A percentile compares a stretch with the other conserved stretches of the same genome.
These are phyloP conservation scores for Exserohilum turcica DNA, from an alignment of 2,329 filamentous ascomycete genomes.

Conservation along the genomic window DNA sequence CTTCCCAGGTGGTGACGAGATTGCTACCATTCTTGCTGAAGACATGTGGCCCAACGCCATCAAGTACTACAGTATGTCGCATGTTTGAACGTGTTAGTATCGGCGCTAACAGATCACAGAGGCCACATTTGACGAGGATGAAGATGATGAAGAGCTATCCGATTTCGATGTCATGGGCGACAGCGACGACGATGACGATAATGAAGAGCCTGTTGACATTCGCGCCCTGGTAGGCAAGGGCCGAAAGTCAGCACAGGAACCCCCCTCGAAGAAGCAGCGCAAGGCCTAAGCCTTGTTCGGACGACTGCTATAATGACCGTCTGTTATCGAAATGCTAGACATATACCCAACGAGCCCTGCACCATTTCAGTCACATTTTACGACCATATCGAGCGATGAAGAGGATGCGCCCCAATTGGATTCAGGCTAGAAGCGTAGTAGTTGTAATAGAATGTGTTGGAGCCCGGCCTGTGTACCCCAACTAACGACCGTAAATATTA, in stretches of 20 bases:
- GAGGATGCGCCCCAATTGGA: neutral
- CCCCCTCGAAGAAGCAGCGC: constrained; percentile 49
- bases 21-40: constrained; percentile 80
- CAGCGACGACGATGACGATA: constrained; percentile 58
- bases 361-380: neutral
- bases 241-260: constrained; percentile 46
- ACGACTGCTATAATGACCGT: neutral
- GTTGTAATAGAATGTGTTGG: neutral
- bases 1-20: constrained; percentile 83
- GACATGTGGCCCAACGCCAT: constrained; percentile 88
- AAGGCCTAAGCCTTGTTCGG: constrained; percentile 34
- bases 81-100: neutral
- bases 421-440: neutral
- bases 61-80: constrained; percentile 84
- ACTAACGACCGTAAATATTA: neutral
- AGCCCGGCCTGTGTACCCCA: neutral
- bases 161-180: constrained; percentile 66
- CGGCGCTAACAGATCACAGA: constrained; percentile 48
- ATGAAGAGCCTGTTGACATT: constrained; percentile 58
- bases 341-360: constrained; percentile 10
- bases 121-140: constrained; percentile 62
- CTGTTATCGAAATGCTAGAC: neutral
- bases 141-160: constrained; percentile 60
- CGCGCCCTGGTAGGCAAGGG: constrained; percentile 55
- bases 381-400: neutral